phyloP scores from a whole-genome alignment of 495 filamentous ascomycete genomes.

The Penicillium subrubescens region DNA sequence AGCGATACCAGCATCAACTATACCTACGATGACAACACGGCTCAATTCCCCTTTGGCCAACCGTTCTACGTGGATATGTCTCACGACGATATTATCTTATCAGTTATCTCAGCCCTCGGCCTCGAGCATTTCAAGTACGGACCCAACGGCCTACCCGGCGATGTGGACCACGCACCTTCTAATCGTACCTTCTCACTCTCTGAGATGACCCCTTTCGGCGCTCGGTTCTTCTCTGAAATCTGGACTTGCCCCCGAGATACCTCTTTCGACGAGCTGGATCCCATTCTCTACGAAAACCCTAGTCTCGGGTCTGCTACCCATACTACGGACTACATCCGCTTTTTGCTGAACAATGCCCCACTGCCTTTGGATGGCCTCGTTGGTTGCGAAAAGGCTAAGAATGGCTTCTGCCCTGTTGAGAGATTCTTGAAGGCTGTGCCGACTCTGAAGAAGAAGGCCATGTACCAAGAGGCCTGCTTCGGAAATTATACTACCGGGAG shows the following conservation, averaged over 20 bases:
- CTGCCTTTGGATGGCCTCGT: conserved; percentile 30
- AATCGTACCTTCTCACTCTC: conserved; percentile 28
- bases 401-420: conserved; percentile 34
- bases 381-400: conserved; percentile 30
- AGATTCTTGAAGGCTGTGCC: conserved; percentile 27
- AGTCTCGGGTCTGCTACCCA: conserved; percentile 1
- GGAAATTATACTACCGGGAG: conserved; percentile 26
- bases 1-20: conserved; percentile 60
- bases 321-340: conserved; percentile 32
- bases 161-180: conserved; percentile 46
- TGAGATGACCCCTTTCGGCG: conserved; percentile 61
- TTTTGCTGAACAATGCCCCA: conserved; percentile 35
- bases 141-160: conserved; percentile 42
- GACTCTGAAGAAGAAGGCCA: conserved; percentile 24
- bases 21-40: conserved; percentile 49
- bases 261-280: conserved; percentile 19
- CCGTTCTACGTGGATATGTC: conserved; percentile 50
- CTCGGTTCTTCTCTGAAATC: conserved; percentile 65
- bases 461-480: conserved; percentile 33
- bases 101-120: conserved; percentile 54
- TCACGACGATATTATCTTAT: conserved; percentile 44
- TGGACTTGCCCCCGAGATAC: conserved; percentile 32
- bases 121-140: conserved; percentile 27
- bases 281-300: conserved; percentile 33
- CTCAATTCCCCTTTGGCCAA: conserved; percentile 53